Conservation (phyloP, 1,284 basidiomycete genomes). For the Anthracocystis setariae region DNA sequence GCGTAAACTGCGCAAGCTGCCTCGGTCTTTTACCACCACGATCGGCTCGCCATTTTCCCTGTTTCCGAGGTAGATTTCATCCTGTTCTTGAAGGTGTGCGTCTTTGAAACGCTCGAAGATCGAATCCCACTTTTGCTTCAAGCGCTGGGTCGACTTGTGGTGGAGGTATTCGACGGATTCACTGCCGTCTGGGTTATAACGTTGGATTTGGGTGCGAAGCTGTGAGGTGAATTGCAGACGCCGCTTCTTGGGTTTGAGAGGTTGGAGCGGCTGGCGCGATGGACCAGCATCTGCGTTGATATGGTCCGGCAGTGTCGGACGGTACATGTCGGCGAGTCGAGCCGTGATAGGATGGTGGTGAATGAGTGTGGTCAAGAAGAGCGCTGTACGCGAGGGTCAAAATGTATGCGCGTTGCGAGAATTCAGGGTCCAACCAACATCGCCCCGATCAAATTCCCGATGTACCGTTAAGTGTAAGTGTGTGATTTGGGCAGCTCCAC, state of each 20-base stretch:
- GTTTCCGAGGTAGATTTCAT: constrained; percentile 65
- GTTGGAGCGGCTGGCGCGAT: constrained; percentile 7
- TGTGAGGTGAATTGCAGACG: constrained; percentile 49
- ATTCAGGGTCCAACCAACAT: constrained; percentile 17
- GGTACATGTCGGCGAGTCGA: constrained; percentile 11
- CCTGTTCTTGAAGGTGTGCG: constrained; percentile 62
- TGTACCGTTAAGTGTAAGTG: no score
- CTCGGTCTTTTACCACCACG: constrained; percentile 58
- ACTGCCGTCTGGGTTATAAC: constrained; percentile 57
- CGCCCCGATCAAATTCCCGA: constrained; percentile 3
- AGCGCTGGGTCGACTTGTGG: constrained; percentile 57
- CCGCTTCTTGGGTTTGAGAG: constrained; percentile 30
- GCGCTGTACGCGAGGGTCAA: no score
- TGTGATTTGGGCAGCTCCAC: neutral
- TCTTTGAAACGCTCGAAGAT: constrained; percentile 64
- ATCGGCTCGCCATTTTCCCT: constrained; percentile 46
- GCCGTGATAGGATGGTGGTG: neutral
- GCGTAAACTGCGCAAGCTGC: constrained; percentile 48
- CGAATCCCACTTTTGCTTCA: constrained; percentile 62
- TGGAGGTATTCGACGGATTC: constrained; percentile 58
- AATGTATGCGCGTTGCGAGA: constrained; percentile 10
- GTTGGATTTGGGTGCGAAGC: constrained; percentile 29
- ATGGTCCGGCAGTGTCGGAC: neutral
- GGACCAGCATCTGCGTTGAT: constrained; percentile 20
- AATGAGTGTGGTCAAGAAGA: neutral